Conservation (phyloP, 169 alveolate genomes). For the Eimeria sp. region DNA sequence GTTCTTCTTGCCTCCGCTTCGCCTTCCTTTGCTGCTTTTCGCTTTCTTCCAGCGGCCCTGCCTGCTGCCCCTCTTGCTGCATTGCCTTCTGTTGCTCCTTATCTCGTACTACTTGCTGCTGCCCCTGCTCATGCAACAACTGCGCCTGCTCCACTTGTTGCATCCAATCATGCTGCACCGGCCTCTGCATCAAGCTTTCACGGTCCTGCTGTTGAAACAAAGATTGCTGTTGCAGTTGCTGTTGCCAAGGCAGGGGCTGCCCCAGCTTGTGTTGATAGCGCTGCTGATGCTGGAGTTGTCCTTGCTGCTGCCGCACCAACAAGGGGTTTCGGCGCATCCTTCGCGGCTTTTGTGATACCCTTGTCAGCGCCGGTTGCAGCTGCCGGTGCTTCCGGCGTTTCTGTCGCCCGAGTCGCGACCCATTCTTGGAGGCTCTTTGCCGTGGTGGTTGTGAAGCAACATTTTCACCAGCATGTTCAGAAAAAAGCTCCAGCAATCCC, state of each 20-base stretch:
- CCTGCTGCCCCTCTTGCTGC: neutral
- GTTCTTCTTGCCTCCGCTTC: neutral
- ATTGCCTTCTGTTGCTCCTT: neutral
- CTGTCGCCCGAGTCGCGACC: too few species aligned
- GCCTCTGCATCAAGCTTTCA: neutral
- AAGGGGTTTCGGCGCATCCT: too few species aligned
- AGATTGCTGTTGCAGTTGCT: neutral
- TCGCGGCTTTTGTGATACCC: too few species aligned
- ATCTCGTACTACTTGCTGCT: constrained; percentile 8
- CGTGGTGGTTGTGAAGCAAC: neutral
- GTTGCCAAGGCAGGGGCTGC: neutral
- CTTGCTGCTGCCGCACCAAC: neutral
- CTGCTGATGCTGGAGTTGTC: neutral
- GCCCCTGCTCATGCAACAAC: neutral
- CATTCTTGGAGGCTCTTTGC: too few species aligned
- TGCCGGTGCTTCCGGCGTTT: too few species aligned
- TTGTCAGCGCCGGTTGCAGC: too few species aligned
- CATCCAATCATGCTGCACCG: neutral
- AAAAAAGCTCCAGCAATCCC: too few species aligned
- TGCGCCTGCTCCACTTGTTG: too few species aligned
- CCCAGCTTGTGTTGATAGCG: neutral
- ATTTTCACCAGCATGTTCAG: neutral
- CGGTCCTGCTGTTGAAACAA: neutral
- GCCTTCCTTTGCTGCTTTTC: neutral
- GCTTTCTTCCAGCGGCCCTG: neutral